Conservation (phyloP, 495 filamentous ascomycete species). For the Hypomontagnella submonticulosa region DNA sequence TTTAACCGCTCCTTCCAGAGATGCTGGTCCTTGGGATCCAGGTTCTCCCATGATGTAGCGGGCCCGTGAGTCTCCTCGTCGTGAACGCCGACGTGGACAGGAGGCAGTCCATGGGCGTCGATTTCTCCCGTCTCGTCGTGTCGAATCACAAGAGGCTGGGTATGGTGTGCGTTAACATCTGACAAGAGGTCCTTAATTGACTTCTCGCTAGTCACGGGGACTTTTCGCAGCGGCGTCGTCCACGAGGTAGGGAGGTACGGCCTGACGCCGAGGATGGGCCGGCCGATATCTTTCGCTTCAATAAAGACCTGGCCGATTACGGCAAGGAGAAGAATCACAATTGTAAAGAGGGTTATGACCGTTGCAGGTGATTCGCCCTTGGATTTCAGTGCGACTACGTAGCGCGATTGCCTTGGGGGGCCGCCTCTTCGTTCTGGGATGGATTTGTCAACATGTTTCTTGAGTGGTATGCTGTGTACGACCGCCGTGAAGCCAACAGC, state of each 20-base stretch:
- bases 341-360: slow-evolving; percentile 60
- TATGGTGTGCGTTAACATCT: slow-evolving; percentile 28
- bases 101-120: slow-evolving; percentile 37
- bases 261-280: slow-evolving; percentile 63
- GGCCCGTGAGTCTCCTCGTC: slow-evolving; percentile 57
- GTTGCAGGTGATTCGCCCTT: slow-evolving; percentile 58
- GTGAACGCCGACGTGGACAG: slow-evolving; percentile 53
- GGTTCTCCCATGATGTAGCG: slow-evolving; percentile 72
- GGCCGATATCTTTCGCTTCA: slow-evolving; percentile 71
- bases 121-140: slow-evolving; percentile 36
- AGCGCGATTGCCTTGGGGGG: slow-evolving; percentile 63
- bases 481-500: slow-evolving; percentile 86
- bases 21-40: slow-evolving; percentile 66
- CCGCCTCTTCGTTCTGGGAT: slow-evolving; percentile 56
- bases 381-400: slow-evolving; percentile 72
- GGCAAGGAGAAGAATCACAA: slow-evolving; percentile 66
- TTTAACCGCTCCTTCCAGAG: slow-evolving; percentile 76
- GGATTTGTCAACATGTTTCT: slow-evolving; percentile 56
- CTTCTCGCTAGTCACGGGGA: slow-evolving; percentile 33
- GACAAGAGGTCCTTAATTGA: slow-evolving; percentile 44
- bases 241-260: slow-evolving; percentile 44
- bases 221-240: slow-evolving; percentile 41
- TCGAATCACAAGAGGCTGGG: slow-evolving; percentile 42
- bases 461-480: slow-evolving; percentile 84
- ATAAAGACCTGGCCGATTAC: slow-evolving; percentile 72